Evolutionary conservation across 257 asterid species (phyloP).

Genomic region (Nemophila menziesii): DNA sequence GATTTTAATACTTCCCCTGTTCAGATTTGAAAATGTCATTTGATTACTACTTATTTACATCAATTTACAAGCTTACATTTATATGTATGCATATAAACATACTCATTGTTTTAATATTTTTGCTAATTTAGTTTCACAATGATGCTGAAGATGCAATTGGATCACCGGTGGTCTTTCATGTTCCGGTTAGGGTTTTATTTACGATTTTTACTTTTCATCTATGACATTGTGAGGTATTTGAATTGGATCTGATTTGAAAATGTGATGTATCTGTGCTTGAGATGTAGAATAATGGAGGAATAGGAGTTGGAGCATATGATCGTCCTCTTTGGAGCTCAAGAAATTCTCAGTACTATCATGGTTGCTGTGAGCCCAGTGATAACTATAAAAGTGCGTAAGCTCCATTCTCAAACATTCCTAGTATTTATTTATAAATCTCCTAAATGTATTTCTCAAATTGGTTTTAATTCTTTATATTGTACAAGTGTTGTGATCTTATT

Average conservation of each 20-base stretch:
- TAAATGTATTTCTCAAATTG: background rate
- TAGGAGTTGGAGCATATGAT: slow-evolving; percentile 20
- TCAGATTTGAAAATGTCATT: background rate
- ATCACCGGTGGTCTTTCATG: slow-evolving; percentile 22
- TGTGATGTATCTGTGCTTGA: slow-evolving; percentile 27
- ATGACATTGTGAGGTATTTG: slow-evolving; percentile 4
- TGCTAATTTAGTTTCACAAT: slow-evolving; percentile 22
- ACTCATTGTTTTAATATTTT: slow-evolving; percentile 7
- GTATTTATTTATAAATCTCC: background rate
- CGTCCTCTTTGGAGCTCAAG: slow-evolving; percentile 79
- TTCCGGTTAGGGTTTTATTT: slow-evolving; percentile 47
- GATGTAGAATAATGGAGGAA: slow-evolving; percentile 53
- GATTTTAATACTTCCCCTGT: slow-evolving; percentile 11
- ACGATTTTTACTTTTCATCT: background rate
- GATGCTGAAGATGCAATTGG: slow-evolving; percentile 22
- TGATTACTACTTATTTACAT: background rate
- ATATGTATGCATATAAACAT: background rate
- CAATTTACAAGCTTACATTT: background rate
- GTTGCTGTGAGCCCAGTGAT: slow-evolving; percentile 71
- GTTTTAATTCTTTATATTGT: too few species aligned
- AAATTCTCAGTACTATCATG: slow-evolving; percentile 45
- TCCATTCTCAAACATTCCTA: background rate
- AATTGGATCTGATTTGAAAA: slow-evolving; percentile 31
- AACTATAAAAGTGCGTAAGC: slow-evolving; percentile 55
- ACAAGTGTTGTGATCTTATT: too few species aligned